A percentile compares a stretch with the other conserved stretches of the same genome.
These are phyloP conservation scores for Puccinia hordei DNA, from an alignment of 1,284 basidiomycete genomes.

Conservation along the genomic window DNA sequence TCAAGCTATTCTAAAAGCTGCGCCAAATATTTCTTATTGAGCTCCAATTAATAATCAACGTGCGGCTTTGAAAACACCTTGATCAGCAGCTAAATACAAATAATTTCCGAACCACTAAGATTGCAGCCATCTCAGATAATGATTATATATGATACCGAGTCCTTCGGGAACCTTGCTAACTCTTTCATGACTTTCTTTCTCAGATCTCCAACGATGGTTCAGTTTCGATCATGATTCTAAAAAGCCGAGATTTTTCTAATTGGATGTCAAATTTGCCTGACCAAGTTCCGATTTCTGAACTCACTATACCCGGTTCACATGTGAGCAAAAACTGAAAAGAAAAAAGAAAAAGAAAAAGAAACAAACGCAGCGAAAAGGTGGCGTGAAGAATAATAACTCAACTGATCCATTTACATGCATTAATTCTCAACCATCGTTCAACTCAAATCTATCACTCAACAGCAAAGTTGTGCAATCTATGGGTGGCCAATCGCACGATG, in stretches of 20 bases:
- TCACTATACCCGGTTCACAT: slow-evolving; percentile 48
- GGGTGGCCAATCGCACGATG: slow-evolving; percentile 44
- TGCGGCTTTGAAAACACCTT: neutral
- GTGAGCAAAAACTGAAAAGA: no score
- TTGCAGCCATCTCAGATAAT: neutral
- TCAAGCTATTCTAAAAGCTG: neutral
- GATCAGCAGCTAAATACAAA: neutral
- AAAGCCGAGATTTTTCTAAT: slow-evolving; percentile 32
- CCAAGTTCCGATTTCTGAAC: slow-evolving; percentile 24
- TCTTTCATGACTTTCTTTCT: neutral
- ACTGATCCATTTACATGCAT: no score
- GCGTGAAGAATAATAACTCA: no score
- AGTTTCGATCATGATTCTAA: slow-evolving; percentile 35
- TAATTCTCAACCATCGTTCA: no score
- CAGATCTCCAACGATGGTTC: slow-evolving; percentile 44
- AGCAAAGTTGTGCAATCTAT: slow-evolving; percentile 41
- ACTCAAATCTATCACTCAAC: no score
- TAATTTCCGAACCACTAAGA: neutral
- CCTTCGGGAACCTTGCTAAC: neutral
- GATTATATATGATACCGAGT: neutral
- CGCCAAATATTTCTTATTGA: neutral
- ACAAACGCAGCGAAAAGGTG: no score
- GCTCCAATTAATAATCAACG: neutral
- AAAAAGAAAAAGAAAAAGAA: no score
- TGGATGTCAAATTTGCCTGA: slow-evolving; percentile 50